Evolutionary conservation across 164 flowering plant genomes (phyloP), one percentile per base, ranked within the genome.

Genomic region (Aristolochia californica): DNA sequence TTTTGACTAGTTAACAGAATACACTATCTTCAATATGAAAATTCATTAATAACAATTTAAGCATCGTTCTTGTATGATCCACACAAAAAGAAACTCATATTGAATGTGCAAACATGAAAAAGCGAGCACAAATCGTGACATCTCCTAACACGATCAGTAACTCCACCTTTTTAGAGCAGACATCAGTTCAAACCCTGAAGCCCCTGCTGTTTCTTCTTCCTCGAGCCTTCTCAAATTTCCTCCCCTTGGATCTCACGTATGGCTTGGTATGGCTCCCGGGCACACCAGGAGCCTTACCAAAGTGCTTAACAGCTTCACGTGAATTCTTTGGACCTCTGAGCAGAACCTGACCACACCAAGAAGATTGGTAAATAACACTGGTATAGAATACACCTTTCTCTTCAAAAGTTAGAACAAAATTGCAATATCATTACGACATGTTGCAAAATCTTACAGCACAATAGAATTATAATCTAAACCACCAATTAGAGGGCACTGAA

Each of bases 201-300:
- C 72, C 68, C 49, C 72, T 57, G 62, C 66, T 69, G 68, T 69
- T 69, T 30, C 72, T 56, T 48, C 56, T 57, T 8, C 72, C 68
- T 27, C 72, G 57, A 9, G 66, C 68, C 48, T 38, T 65, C 58
- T 69, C 68, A 61, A 69, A 69, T 43, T 69, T 69, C 21, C 72
- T 45, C 17, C 72, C 72, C 66, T 64, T 69, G 7, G 72, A 57
- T 4, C 72, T 64, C 7, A 69, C 68, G 28, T 69, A 69, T 10
- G 68, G 72, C 57, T 69, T 69, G 30, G 68, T 64, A 59, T 69
- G 71, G 53, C 75, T 64, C 60, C 68, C 66, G 13, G 75, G 75
- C 59, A 71, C 71, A 49, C 75, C 75, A 30, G 75, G 69, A 45
- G 75, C 75, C 45, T 51, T 63, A 10, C 71, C 75, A n/a, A 72